These are phyloP conservation scores for Citrullus colocynthis DNA, from an alignment of 306 rosid species.

Conservation along the genomic window DNA sequence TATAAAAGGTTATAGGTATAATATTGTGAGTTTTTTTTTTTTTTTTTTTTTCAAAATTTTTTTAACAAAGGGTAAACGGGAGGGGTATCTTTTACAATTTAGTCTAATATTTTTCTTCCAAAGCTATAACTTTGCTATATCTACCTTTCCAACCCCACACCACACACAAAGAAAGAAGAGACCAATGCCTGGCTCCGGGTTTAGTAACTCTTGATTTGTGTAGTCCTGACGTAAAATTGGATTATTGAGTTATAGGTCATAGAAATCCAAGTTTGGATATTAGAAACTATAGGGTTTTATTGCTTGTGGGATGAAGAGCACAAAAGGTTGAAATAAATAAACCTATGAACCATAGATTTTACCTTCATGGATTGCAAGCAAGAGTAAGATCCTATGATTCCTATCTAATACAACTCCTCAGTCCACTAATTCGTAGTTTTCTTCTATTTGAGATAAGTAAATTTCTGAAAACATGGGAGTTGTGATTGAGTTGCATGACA, in stretches of 20 bases:
- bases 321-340: background rate
- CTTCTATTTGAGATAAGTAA: too few species aligned
- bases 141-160: too few species aligned
- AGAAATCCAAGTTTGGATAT: background rate
- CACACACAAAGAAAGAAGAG: background rate
- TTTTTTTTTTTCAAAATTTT: too few species aligned
- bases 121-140: background rate
- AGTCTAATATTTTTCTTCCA: background rate
- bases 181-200: background rate
- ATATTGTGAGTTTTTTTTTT: too few species aligned
- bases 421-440: too few species aligned
- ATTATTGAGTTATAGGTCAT: background rate
- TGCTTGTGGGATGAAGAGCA: background rate
- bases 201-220: background rate
- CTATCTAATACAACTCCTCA: too few species aligned
- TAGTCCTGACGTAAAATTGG: background rate
- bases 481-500: background rate
- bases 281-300: background rate
- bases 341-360: background rate
- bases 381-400: too few species aligned
- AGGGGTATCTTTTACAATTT: too few species aligned
- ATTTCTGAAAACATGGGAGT: too few species aligned
- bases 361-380: too few species aligned
- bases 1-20: too few species aligned
- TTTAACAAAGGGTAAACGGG: too few species aligned